Base-by-base conservation (phyloP, 805 yeast genomes). In the Candida palmyrensis region DNA sequence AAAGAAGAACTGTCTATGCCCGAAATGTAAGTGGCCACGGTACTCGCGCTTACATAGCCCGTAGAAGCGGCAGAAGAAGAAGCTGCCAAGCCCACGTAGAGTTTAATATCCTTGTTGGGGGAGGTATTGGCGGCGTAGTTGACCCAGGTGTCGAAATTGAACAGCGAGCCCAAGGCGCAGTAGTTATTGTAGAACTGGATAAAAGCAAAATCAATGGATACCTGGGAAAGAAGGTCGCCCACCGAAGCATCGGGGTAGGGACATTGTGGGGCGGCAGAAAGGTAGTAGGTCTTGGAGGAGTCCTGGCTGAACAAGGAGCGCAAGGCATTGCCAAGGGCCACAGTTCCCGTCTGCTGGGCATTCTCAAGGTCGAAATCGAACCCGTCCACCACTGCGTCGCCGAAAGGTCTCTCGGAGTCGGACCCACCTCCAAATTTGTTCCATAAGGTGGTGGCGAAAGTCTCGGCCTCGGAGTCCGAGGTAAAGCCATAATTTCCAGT, bases 281-380 rank as follows among this genome's bases (percentile, higher is more conserved):
- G 38, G 32, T 53, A 57, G 39, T 51, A 59, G 5, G 36, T 37
- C 35, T 49, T 60, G 3, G 62, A 53, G 21, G 52, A n/a, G 34
- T 56, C 62, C 12, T 45, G 33, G 5, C 43, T 42, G 29, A 39
- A 55, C 21, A 42, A 40, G 13, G 35, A 37, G 42, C 51, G 48
- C 27, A 58, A 50, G 15, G 37, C 51, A 0, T 53, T 73, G 18
- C 65, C 73, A 37, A 74, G 57, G 3, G 75, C 75, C 23, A 76
- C 73, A 49, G 80, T 82, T n/a, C 95, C 96, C 1, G 66, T 62
- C 32, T 71, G 67, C 37, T 67, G 56, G 33, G 65, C 67, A 51
- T 75, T 71, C 54, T 85, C 89, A 42, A 77, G 63, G 51, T 88
- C 96, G 40, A 76, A 70, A 46, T 84, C 79, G 52, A 89, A 88